A percentile compares a stretch with the other conserved stretches of the same genome.
phyloP scores from a whole-genome alignment of 352 stramenopile genomes.

The Globisporangium abappressorium region DNA sequence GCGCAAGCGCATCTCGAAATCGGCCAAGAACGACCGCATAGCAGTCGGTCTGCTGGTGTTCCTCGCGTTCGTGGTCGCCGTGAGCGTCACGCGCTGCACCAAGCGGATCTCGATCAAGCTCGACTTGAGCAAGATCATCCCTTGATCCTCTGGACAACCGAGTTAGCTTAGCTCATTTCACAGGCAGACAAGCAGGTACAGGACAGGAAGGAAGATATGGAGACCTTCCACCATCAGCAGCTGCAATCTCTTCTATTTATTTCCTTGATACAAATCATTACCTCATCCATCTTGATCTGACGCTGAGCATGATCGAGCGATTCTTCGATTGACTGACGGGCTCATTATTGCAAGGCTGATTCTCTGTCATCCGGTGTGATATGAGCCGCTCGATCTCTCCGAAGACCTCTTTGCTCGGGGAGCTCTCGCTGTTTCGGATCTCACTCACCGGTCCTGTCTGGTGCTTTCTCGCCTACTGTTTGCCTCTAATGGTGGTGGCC shows the following conservation, averaged over 20 bases:
- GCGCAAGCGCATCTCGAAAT: not conserved
- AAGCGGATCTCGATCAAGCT: conserved; percentile 11
- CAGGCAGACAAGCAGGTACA: too few species aligned
- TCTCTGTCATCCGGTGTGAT: not conserved
- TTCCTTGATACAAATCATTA: not conserved
- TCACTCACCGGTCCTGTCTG: not conserved
- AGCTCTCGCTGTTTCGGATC: not conserved
- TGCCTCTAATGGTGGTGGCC: not conserved
- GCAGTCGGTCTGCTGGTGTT: conserved; percentile 3
- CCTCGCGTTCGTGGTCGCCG: conserved; percentile 8
- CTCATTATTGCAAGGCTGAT: not conserved
- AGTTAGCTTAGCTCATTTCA: too few species aligned
- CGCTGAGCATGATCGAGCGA: not conserved
- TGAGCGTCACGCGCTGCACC: conserved; percentile 4
- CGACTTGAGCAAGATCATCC: conserved; percentile 11
- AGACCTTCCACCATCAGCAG: too few species aligned
- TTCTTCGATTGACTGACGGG: not conserved
- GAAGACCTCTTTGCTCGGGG: not conserved
- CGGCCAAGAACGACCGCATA: not conserved
- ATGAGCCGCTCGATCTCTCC: not conserved
- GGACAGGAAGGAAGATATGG: too few species aligned
- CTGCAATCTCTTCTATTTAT: conserved; percentile 2
- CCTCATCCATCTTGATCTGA: not conserved
- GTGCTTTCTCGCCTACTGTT: not conserved
- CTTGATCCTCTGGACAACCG: not conserved